Evolutionary conservation across 208 protist species (phyloP).

Genomic region (Strigomonas oncopelti): DNA sequence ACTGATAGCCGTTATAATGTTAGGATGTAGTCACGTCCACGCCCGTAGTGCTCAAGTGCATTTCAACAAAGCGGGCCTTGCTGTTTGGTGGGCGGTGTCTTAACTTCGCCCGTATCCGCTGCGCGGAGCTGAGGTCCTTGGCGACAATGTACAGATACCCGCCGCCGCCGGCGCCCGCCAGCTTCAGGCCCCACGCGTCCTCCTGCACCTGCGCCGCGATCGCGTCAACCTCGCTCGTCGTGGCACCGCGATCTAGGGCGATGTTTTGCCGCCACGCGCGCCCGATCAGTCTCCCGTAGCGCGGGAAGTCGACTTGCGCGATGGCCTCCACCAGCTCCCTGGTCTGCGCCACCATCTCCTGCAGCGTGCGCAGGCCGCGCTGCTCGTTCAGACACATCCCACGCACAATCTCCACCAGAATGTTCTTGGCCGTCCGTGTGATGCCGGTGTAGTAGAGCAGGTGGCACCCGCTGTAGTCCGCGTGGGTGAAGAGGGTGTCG

Average conservation of each 20-base stretch:
- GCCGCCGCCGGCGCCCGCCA: constrained; percentile 62
- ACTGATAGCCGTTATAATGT: background rate
- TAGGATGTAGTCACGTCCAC: background rate
- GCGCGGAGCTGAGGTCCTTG: constrained; percentile 37
- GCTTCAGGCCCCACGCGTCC: constrained; percentile 40
- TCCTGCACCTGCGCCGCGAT: constrained; percentile 38
- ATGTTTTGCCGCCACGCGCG: constrained; percentile 57
- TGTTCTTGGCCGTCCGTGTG: constrained; percentile 39
- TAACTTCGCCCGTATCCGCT: constrained; percentile 31
- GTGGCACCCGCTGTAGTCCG: constrained; percentile 27
- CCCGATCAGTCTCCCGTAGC: constrained; percentile 29
- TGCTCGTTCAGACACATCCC: constrained; percentile 39
- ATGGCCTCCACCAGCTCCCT: constrained; percentile 40
- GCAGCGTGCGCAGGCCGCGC: constrained; percentile 25
- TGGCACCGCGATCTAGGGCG: constrained; percentile 34
- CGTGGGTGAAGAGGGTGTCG: constrained; percentile 34
- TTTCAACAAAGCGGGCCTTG: constrained; percentile 43
- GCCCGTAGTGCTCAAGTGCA: background rate
- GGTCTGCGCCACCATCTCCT: constrained; percentile 38
- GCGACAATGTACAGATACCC: constrained; percentile 67
- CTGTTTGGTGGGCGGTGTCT: constrained; percentile 32
- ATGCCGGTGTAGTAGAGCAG: constrained; percentile 67
- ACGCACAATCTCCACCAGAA: constrained; percentile 41
- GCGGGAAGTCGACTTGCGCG: constrained; percentile 31
- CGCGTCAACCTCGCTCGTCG: constrained; percentile 26